phyloP scores from a whole-genome alignment of 1,284 basidiomycete genomes.

The Trametes hirsuta region DNA sequence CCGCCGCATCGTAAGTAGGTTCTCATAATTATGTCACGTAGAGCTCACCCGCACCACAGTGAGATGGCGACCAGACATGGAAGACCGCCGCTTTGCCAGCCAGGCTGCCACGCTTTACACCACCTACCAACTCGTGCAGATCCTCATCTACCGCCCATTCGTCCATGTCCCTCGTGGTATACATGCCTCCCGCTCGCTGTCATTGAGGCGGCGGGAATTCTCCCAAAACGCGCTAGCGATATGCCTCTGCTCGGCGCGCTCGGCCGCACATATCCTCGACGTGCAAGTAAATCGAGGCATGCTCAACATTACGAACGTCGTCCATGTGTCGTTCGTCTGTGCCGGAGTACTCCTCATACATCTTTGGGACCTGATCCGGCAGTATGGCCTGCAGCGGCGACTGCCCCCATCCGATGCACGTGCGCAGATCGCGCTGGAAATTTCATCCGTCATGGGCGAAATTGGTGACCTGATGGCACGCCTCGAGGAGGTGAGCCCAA shows the following conservation, averaged over 20 bases:
- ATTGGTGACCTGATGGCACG: conserved; percentile 29
- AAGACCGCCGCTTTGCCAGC: conserved; percentile 53
- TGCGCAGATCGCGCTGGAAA: conserved; percentile 21
- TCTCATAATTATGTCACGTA: not conserved
- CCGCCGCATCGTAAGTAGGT: conserved; percentile 66
- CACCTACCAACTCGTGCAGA: conserved; percentile 71
- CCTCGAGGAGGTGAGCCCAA: conserved; percentile 31
- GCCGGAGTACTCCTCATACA: conserved; percentile 35
- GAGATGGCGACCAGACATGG: conserved; percentile 65
- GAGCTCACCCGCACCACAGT: conserved; percentile 44
- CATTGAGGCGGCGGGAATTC: conserved; percentile 33
- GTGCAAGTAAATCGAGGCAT: conserved; percentile 47
- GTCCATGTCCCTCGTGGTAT: conserved; percentile 44
- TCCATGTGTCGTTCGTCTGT: conserved; percentile 33
- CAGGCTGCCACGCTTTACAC: conserved; percentile 73
- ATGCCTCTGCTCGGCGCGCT: conserved; percentile 68
- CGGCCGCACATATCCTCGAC: conserved; percentile 65
- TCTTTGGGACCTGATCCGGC: conserved; percentile 34
- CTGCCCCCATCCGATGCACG: conserved; percentile 6
- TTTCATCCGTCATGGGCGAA: conserved; percentile 31
- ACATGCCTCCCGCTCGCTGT: conserved; percentile 15
- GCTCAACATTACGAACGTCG: conserved; percentile 31
- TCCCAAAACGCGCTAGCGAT: conserved; percentile 59
- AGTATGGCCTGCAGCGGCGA: conserved; percentile 22
- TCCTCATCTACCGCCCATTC: conserved; percentile 80